These are phyloP conservation scores for Talaromyces liani DNA, from an alignment of 495 filamentous ascomycete species.

Conservation along the genomic window DNA sequence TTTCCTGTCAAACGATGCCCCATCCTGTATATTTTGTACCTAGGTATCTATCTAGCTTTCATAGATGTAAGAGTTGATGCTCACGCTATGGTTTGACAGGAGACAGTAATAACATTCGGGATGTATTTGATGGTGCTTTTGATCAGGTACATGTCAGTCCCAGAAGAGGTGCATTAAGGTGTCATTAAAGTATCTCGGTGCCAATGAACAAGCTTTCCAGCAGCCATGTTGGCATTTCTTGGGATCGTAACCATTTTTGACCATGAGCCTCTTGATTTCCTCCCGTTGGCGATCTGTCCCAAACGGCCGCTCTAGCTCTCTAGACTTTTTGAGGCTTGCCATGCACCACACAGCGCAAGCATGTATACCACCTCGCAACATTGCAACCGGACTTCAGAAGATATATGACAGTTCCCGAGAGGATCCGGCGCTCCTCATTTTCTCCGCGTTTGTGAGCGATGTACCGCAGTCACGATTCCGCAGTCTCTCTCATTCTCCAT, in stretches of 20 bases:
- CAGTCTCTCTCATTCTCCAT: constrained; percentile 4
- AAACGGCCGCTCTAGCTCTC: not conserved
- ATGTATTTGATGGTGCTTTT: no score
- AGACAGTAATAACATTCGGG: no score
- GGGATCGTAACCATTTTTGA: not conserved
- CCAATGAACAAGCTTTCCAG: not conserved
- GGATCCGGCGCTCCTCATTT: not conserved
- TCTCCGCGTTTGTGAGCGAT: not conserved
- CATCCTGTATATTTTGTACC: no score
- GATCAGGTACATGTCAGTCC: no score
- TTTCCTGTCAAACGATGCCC: no score
- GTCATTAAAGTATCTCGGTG: not conserved
- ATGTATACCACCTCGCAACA: constrained; percentile 2
- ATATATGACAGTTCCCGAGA: not conserved
- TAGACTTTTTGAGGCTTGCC: not conserved
- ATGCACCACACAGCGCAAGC: constrained; percentile 1
- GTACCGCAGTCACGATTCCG: not conserved
- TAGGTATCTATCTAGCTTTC: no score
- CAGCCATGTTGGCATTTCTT: constrained; percentile 3
- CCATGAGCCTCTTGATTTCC: not conserved
- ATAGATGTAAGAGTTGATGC: no score
- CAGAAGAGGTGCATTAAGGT: no score
- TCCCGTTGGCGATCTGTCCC: not conserved
- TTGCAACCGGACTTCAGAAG: constrained; percentile 4
- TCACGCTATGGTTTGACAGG: no score